A percentile compares a stretch with the other conserved stretches of the same genome.
phyloP scores from a whole-genome alignment of 345 rosid genomes.

The Hibiscus tridactylites region DNA sequence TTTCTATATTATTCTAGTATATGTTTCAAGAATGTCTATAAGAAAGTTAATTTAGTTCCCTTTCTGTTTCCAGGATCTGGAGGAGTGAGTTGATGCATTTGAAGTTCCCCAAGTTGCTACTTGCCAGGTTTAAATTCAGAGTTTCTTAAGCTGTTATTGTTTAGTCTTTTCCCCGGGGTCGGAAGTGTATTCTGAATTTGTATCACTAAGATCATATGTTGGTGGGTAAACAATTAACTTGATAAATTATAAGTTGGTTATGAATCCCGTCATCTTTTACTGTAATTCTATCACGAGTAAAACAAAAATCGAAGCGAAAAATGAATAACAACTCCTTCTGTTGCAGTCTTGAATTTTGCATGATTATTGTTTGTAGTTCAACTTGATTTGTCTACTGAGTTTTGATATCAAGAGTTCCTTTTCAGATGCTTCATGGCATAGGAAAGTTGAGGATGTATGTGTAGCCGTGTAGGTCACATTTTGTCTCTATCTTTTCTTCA shows the following conservation, averaged over 20 bases:
- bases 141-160: not conserved
- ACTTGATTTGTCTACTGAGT: not conserved
- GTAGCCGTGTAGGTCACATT: not conserved
- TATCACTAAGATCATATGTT: not conserved
- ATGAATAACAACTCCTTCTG: slow-evolving; percentile 1
- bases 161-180: too few species aligned
- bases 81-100: not conserved
- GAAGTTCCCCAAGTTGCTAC: not conserved
- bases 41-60: not conserved
- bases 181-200: not conserved
- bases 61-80: slow-evolving; percentile 3
- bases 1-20: not conserved
- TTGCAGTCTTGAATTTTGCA: not conserved
- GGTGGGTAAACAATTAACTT: not conserved
- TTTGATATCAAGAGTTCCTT: not conserved
- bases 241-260: not conserved
- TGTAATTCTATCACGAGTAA: slow-evolving; percentile 4
- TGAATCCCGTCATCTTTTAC: not conserved
- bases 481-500: not conserved
- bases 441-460: not conserved
- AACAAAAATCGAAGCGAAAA: slow-evolving; percentile 1
- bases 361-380: not conserved
- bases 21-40: not conserved
- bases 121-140: not conserved
- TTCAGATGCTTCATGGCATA: not conserved